A percentile compares a stretch with the other conserved stretches of the same genome.
These are phyloP conservation scores for Rugonectria rugulosa DNA, from an alignment of 2,329 filamentous ascomycete species.

Conservation along the genomic window DNA sequence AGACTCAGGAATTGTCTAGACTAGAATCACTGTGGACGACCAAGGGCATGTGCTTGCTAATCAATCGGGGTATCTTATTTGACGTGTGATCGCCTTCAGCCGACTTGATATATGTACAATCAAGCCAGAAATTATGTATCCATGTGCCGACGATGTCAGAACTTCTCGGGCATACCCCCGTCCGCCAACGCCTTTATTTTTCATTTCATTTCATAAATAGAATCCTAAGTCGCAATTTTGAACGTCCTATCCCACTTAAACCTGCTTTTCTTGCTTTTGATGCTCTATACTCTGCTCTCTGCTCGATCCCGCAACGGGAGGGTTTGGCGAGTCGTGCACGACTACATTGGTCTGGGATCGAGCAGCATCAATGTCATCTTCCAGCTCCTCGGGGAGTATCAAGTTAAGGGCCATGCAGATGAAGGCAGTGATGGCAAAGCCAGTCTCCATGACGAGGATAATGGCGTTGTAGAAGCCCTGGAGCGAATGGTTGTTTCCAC, in stretches of 20 bases:
- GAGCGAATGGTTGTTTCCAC: constrained; percentile 71
- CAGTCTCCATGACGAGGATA: constrained; percentile 75
- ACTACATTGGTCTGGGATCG: constrained; percentile 29
- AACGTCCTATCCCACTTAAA: background rate
- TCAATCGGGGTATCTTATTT: constrained; percentile 13
- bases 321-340: constrained; percentile 20
- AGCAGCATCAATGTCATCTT: constrained; percentile 56
- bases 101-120: background rate
- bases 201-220: constrained; percentile 2
- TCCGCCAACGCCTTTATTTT: constrained; percentile 14
- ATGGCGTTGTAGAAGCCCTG: constrained; percentile 80
- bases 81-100: background rate
- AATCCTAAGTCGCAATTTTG: constrained; percentile 1
- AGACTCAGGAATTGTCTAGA: too few species aligned
- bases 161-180: constrained; percentile 3
- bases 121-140: background rate
- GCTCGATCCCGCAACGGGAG: constrained; percentile 16
- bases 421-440: constrained; percentile 78
- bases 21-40: too few species aligned
- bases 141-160: background rate
- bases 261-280: constrained; percentile 16
- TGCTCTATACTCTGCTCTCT: constrained; percentile 21
- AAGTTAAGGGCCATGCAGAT: constrained; percentile 78
- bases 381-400: constrained; percentile 75
- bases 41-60: too few species aligned